Evolutionary conservation across 352 stramenopile genomes (phyloP).

Genomic region (Pythium brachiatum): DNA sequence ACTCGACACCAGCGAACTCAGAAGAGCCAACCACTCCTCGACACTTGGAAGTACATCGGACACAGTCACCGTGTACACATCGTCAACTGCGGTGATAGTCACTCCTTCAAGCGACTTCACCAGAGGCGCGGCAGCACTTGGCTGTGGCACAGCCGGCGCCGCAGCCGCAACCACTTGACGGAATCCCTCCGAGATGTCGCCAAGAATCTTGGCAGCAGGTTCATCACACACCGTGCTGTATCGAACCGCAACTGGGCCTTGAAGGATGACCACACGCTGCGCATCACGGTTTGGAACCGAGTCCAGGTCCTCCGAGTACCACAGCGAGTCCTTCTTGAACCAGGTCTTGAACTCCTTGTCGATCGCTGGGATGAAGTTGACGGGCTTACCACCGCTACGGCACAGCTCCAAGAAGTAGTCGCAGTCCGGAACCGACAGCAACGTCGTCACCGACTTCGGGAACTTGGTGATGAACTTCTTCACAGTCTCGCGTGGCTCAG

Average conservation of each 20-base stretch:
- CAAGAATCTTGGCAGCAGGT: constrained; percentile 76
- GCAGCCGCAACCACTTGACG: constrained; percentile 34
- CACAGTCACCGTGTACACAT: constrained; percentile 32
- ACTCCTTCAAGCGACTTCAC: constrained; percentile 10
- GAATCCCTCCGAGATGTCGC: constrained; percentile 59
- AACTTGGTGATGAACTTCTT: constrained; percentile 52
- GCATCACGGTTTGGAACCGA: constrained; percentile 71
- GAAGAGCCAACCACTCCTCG: constrained; percentile 45
- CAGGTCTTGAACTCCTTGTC: constrained; percentile 81
- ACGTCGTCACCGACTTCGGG: constrained; percentile 43
- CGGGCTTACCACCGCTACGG: constrained; percentile 77
- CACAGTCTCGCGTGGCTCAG: constrained; percentile 43
- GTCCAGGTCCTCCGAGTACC: constrained; percentile 89
- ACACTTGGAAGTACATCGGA: constrained; percentile 27
- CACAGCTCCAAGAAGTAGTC: constrained; percentile 86
- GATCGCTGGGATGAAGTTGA: constrained; percentile 85
- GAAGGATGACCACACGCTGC: constrained; percentile 82
- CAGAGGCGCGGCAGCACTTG: background rate
- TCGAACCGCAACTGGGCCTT: constrained; percentile 76
- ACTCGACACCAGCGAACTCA: constrained; percentile 33
- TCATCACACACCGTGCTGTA: constrained; percentile 78
- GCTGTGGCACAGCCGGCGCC: background rate
- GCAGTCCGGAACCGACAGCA: constrained; percentile 70
- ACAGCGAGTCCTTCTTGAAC: constrained; percentile 91
- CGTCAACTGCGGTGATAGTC: constrained; percentile 25